These are phyloP conservation scores for Sisymbrium altissimum DNA, from an alignment of 345 rosid genomes.

Conservation along the genomic window DNA sequence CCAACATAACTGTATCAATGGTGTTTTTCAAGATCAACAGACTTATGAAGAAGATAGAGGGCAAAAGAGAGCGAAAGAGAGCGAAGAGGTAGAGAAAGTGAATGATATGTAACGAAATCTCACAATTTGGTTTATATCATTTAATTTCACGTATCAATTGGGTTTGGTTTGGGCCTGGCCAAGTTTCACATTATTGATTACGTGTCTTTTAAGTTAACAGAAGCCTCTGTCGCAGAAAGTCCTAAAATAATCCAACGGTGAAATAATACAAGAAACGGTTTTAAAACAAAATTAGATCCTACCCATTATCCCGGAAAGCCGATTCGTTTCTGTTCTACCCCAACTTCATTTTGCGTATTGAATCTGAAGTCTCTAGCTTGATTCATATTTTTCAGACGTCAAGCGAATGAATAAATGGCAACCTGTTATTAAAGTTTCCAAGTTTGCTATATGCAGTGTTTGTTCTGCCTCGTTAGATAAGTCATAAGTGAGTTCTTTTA, in stretches of 20 bases:
- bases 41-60: neutral
- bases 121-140: neutral
- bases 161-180: neutral
- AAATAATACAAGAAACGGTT: too few relatives aligned
- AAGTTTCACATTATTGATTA: neutral
- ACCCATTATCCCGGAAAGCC: too few relatives aligned
- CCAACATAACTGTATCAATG: conserved; percentile 40
- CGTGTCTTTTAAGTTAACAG: neutral
- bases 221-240: neutral
- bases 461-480: too few relatives aligned
- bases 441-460: too few relatives aligned
- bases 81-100: neutral
- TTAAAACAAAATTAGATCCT: too few relatives aligned
- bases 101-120: neutral
- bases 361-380: too few relatives aligned
- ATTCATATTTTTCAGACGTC: too few relatives aligned
- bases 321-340: too few relatives aligned
- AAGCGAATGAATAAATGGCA: too few relatives aligned
- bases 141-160: neutral
- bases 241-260: neutral
- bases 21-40: neutral
- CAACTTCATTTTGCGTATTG: too few relatives aligned
- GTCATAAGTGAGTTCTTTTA: too few relatives aligned
- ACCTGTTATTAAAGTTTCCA: too few relatives aligned
- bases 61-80: neutral